Conservation (phyloP, 495 filamentous ascomycete genomes). For the Penicillium bialowiezense region DNA sequence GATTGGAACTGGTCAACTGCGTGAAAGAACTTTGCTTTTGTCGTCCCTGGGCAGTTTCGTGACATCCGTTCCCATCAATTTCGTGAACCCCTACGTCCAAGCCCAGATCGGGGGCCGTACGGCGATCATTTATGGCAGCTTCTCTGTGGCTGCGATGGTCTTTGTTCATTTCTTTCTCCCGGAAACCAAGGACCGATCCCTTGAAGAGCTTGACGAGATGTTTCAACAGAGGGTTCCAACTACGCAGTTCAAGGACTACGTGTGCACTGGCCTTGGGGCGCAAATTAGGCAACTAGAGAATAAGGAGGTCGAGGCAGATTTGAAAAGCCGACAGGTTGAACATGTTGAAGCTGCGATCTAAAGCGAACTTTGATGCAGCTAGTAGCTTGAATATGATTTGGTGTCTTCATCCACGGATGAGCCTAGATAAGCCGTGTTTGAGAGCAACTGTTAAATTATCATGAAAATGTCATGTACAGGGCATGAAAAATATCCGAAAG, state of each 20-base stretch:
- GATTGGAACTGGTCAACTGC: conserved; percentile 10
- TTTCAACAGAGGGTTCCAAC: conserved; percentile 8
- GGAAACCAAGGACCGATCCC: conserved; percentile 43
- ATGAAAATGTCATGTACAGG: too few relatives aligned
- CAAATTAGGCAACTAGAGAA: conserved; percentile 10
- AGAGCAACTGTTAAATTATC: too few relatives aligned
- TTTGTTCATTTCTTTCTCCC: conserved; percentile 46
- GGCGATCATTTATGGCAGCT: conserved; percentile 42
- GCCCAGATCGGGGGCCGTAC: conserved; percentile 9
- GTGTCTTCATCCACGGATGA: too few relatives aligned
- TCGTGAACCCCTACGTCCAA: conserved; percentile 21
- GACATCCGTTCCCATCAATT: conserved; percentile 12
- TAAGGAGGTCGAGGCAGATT: conserved; percentile 2
- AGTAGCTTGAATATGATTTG: too few relatives aligned
- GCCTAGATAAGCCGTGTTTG: too few relatives aligned
- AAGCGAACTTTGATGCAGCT: too few relatives aligned
- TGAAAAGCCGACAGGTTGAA: conserved; percentile 1
- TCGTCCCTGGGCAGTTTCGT: conserved; percentile 8
- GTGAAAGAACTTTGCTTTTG: conserved; percentile 12
- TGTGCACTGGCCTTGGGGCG: conserved; percentile 4
- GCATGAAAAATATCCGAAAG: too few relatives aligned
- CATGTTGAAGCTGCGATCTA: conserved; percentile 4
- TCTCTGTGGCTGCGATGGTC: conserved; percentile 43
- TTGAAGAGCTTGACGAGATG: conserved; percentile 20
- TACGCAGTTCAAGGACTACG: conserved; percentile 5